Evolutionary conservation across 257 asterid genomes (phyloP).

Genomic region (Misopates orontium): DNA sequence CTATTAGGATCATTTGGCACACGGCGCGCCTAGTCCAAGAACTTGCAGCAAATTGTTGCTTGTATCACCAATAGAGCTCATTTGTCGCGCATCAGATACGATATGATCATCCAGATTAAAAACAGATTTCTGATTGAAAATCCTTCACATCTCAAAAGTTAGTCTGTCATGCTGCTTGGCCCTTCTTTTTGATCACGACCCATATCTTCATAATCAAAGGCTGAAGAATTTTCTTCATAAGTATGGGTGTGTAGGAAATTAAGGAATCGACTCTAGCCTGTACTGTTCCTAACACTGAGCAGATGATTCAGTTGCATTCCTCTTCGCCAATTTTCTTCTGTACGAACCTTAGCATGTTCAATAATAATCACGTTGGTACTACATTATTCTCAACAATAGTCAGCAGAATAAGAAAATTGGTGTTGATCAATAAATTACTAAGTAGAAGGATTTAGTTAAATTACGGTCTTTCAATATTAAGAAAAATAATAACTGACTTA

Average conservation of each 20-base stretch:
- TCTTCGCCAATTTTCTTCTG: slow-evolving; percentile 71
- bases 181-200: too few relatives aligned
- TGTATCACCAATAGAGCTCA: too few relatives aligned
- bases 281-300: slow-evolving; percentile 35
- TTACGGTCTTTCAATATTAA: background rate
- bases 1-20: too few relatives aligned
- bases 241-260: slow-evolving; percentile 33
- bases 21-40: too few relatives aligned
- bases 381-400: slow-evolving; percentile 2
- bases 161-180: too few relatives aligned
- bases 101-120: too few relatives aligned
- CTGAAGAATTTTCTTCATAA: slow-evolving; percentile 45
- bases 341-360: slow-evolving; percentile 65
- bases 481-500: slow-evolving; percentile 7
- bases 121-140: slow-evolving; percentile 18
- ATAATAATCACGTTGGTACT: slow-evolving; percentile 14
- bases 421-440: background rate
- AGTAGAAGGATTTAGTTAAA: background rate
- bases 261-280: slow-evolving; percentile 33
- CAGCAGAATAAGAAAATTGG: slow-evolving; percentile 9
- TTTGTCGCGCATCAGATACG: too few relatives aligned
- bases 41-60: too few relatives aligned
- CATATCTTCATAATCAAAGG: slow-evolving; percentile 32
- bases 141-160: too few relatives aligned
- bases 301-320: slow-evolving; percentile 49